These are phyloP conservation scores for Scenedesmus sp. DNA, from an alignment of 163 green algal species.

Conservation along the genomic window DNA sequence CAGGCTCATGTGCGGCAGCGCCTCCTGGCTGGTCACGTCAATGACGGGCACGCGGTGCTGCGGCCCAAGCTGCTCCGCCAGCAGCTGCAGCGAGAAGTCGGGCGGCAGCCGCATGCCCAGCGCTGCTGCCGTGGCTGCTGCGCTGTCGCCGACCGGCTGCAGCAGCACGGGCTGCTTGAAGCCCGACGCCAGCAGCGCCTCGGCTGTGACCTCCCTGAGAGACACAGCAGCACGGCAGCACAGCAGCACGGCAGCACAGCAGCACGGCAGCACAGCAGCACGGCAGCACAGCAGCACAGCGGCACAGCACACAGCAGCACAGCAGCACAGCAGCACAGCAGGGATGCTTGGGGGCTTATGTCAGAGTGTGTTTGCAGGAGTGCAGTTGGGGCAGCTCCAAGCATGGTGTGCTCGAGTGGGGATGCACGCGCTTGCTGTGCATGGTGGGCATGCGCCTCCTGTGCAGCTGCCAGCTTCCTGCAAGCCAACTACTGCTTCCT, in stretches of 20 bases:
- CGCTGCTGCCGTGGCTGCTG: conserved; percentile 41
- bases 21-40: conserved; percentile 44
- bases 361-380: too few relatives aligned
- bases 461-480: too few relatives aligned
- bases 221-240: too few relatives aligned
- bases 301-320: too few relatives aligned
- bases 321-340: too few relatives aligned
- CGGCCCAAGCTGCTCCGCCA: not conserved
- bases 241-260: too few relatives aligned
- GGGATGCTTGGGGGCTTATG: too few relatives aligned
- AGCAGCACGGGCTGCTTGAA: conserved; percentile 29
- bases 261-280: too few relatives aligned
- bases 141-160: not conserved
- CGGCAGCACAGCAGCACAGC: too few relatives aligned
- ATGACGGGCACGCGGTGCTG: conserved; percentile 46
- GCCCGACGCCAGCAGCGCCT: not conserved
- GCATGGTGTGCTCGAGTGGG: not conserved
- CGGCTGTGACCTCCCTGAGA: not conserved
- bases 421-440: not conserved
- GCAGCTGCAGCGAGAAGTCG: not conserved
- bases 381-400: too few relatives aligned
- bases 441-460: too few relatives aligned
- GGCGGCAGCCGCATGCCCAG: conserved; percentile 33
- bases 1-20: conserved; percentile 9
- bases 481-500: too few relatives aligned